These are phyloP conservation scores for Gryganskiella cystojenkinii DNA, from an alignment of 192 early-diverging fungal genomes.

Conservation along the genomic window DNA sequence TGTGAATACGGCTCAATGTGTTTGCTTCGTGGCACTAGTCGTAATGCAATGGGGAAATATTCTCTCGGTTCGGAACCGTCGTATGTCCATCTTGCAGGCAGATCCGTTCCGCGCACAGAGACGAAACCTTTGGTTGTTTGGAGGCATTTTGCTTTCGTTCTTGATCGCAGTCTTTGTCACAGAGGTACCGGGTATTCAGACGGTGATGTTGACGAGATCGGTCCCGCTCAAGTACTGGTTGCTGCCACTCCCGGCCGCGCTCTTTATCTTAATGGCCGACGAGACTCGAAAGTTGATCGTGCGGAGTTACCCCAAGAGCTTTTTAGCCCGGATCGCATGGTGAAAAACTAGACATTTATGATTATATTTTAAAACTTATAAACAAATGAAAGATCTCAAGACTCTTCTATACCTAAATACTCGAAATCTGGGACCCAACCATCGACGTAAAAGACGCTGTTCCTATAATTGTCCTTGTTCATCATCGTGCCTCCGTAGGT, in stretches of 20 bases:
- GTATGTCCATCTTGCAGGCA: constrained; percentile 66
- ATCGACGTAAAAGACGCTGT: no score
- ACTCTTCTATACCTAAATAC: no score
- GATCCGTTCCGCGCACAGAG: constrained; percentile 70
- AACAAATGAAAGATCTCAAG: no score
- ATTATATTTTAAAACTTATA: no score
- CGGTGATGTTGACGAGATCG: constrained; percentile 63
- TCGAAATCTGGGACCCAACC: no score
- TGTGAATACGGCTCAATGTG: constrained; percentile 63
- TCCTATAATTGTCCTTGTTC: no score
- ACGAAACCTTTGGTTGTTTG: constrained; percentile 65
- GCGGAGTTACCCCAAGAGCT: constrained; percentile 55
- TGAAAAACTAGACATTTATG: no score
- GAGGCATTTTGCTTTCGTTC: constrained; percentile 57
- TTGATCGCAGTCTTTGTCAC: constrained; percentile 59
- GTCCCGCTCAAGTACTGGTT: constrained; percentile 75
- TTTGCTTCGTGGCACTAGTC: constrained; percentile 72
- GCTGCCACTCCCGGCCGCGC: constrained; percentile 66
- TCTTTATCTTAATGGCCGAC: constrained; percentile 68
- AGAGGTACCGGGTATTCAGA: constrained; percentile 67
- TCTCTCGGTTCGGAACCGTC: constrained; percentile 64
- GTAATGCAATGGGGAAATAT: constrained; percentile 72
- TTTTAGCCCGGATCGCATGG: constrained; percentile 70
- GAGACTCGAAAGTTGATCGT: constrained; percentile 73
- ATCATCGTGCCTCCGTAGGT: no score